Evolutionary conservation across 768 basidiomycete genomes (phyloP).

Genomic region (Mycena rebaudengoi): DNA sequence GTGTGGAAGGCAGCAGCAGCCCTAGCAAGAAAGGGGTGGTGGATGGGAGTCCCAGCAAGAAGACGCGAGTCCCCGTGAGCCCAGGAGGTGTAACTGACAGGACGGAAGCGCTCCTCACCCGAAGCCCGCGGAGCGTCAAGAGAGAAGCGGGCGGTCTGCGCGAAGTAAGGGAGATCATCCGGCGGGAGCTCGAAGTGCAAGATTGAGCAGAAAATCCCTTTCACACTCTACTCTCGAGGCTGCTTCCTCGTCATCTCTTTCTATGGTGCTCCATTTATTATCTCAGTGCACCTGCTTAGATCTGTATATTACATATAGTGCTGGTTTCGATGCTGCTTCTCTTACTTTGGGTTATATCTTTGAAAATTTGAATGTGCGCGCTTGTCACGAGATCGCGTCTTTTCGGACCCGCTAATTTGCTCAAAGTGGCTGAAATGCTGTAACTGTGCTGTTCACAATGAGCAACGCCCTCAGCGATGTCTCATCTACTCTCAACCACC

Average conservation of each 20-base stretch:
- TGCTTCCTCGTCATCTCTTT: constrained; percentile 24
- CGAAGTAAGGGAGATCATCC: constrained; percentile 83
- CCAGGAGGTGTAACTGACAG: constrained; percentile 68
- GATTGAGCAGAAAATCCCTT: constrained; percentile 56
- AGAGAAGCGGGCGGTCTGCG: constrained; percentile 77
- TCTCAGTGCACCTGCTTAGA: constrained; percentile 23
- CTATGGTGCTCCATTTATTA: constrained; percentile 30
- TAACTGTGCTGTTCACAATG: no score
- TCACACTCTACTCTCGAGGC: constrained; percentile 36
- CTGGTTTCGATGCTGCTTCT: no score
- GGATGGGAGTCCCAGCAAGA: constrained; percentile 56
- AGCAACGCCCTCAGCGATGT: no score
- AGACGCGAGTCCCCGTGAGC: constrained; percentile 47
- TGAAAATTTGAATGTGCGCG: no score
- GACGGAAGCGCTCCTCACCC: constrained; percentile 64
- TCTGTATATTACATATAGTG: no score
- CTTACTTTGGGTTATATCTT: no score
- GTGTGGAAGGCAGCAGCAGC: constrained; percentile 42
- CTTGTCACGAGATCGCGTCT: no score
- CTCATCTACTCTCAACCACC: constrained; percentile 25
- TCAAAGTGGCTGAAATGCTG: no score
- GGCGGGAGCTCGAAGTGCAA: constrained; percentile 77
- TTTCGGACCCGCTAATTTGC: no score
- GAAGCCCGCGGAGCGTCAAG: constrained; percentile 79
- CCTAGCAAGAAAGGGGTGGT: constrained; percentile 53